Base-by-base conservation (phyloP, 768 basidiomycete species). In the Asterophora parasitica region DNA sequence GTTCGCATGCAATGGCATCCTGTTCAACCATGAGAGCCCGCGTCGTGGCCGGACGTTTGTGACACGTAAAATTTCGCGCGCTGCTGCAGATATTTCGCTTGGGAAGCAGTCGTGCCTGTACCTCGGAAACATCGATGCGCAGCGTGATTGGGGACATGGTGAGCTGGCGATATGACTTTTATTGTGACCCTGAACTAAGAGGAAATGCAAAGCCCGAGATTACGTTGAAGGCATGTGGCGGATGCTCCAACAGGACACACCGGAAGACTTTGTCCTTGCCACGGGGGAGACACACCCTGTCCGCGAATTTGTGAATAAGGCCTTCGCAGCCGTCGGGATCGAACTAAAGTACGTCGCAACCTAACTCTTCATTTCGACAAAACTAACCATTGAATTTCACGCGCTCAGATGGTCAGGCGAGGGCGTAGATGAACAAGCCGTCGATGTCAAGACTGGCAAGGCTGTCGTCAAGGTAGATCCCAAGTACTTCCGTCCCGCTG, bases 71-170 rank as follows among this genome's bases (percentile, higher is more conserved):
- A 96, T 97, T 59, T 75, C 88, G 37, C 77, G 94, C 51, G 93
- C 93, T 8, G 93, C 82, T 13, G 93, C 94, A 7, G 94, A 98
- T 61, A 97, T 98, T 61, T 75, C 76, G 49, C 67, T 92, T 41
- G 91, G 89, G 46, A 94, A 95, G 73, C 90, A 93, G 64, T 69
- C 79, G 47, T 92, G 92, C 62, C 68, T 98, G 57, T 97, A 93
- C 69, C 79, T 98, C 31, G 94, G 94, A 44, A 98, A 98, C 68
- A 59, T 97, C 50, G 93, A 96, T 65, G 88, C 95, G 7, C 81
- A 86, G 66, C 90, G 94, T 67, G 94, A 98, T 66, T 98, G 94
- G 94, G 94, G 94, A 58, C 94, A 98, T 67, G 93, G 88, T 90
- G 49, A 44, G 79, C 68, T 33, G 28, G 44, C 34, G 13, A 27